Evolutionary conservation across 1,284 basidiomycete species (phyloP), one percentile per base, ranked within the genome.

Genomic region (Cutaneotrichosporon daszewskae): DNA sequence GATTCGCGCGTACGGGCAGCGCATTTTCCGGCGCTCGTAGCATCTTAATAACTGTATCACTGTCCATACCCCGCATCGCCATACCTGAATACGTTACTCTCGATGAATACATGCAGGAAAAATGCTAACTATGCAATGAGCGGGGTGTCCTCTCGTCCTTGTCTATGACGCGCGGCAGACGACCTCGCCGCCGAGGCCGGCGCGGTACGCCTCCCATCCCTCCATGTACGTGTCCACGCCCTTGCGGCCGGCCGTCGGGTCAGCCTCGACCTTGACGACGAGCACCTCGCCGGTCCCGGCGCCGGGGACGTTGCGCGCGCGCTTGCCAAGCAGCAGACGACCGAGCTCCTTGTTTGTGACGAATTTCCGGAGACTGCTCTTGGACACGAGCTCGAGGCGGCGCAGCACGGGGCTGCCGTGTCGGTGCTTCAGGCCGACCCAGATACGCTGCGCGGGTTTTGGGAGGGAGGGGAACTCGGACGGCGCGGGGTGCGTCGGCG

Each of bases 191-290:
- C 69, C 69, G 27, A 67, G 51, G 17, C 69, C 69, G 13, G 59
- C 59, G 43, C 68, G 53, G 64, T 62, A 72, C 24, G 69, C 69
- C 49, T 72, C 67, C 68, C 68, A 72, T 8, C 69, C 69, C 44
- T 72, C 69, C 59, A 68, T 57, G 47, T 61, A 67, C 20, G 51
- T 49, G 14, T 60, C 54, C 20, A 35, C 50, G 19, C 60, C 60
- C 25, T 40, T 49, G 32, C 57, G 49, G 10, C 54, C 59, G 13
- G 24, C 26, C 17, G 35, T 23, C 12, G 26, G 22, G 32, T 60
- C 56, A 12, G 55, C 38, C 20, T 44, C 32, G 23, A 64, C 62
- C 40, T 57, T 60, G 13, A 72, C 47, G 18, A 72, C 55, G 43
- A 72, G 45, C 28, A 72, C 54, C 51, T 72, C 69, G 20, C 67